Percentiles rank a stretch among this genome's conserved stretches.
Evolutionary conservation across 371 early-diverging fungal genomes (phyloP).

Genomic region (Polyrhizophydium stewartii): DNA sequence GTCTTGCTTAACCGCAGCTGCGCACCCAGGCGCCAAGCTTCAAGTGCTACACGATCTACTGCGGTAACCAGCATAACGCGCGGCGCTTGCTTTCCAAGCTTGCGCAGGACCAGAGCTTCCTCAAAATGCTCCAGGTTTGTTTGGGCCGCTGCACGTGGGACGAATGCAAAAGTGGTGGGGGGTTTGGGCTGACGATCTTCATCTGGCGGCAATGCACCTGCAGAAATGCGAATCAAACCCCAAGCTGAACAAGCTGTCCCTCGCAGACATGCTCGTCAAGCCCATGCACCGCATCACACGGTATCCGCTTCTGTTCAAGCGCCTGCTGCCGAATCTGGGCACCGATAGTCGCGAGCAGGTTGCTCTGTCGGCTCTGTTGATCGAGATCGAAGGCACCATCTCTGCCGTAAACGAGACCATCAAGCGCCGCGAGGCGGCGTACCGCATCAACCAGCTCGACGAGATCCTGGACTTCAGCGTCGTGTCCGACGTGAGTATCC

Average conservation of each 20-base stretch:
- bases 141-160: not conserved
- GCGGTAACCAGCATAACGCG: conserved; percentile 34
- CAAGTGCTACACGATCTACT: conserved; percentile 18
- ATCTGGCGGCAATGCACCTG: not conserved
- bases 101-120: conserved; percentile 11
- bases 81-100: conserved; percentile 17
- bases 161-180: not conserved
- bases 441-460: conserved; percentile 32
- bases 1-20: too few species aligned
- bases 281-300: conserved; percentile 50
- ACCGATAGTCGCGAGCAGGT: conserved; percentile 7
- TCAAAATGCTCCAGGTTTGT: conserved; percentile 13
- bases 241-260: conserved; percentile 31
- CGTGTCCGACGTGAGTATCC: conserved; percentile 23
- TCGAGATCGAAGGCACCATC: conserved; percentile 25
- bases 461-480: conserved; percentile 36
- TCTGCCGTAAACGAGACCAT: conserved; percentile 34
- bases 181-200: not conserved
- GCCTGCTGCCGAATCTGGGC: conserved; percentile 15
- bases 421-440: conserved; percentile 27
- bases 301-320: conserved; percentile 41
- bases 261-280: conserved; percentile 42
- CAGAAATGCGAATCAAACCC: conserved; percentile 39
- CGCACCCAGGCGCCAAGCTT: conserved; percentile 15
- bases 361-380: conserved; percentile 9